phyloP scores from a whole-genome alignment of 345 rosid genomes.

The Cardamine chenopodiifolia region DNA sequence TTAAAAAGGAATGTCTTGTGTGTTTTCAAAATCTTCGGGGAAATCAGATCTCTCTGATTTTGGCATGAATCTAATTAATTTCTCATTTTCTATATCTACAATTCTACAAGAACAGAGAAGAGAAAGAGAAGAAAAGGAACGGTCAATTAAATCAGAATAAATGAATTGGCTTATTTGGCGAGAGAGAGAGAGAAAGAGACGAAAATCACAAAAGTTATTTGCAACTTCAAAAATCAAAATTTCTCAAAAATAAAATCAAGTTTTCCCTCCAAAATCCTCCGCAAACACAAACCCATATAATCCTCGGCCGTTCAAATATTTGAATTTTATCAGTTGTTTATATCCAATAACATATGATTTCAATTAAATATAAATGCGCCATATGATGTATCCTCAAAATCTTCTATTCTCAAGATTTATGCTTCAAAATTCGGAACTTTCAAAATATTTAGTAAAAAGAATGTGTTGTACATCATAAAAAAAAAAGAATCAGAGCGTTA shows the following conservation, averaged over 20 bases:
- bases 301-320: not conserved
- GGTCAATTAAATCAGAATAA: not conserved
- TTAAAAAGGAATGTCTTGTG: no score
- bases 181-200: not conserved
- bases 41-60: conserved; percentile 11
- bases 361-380: not conserved
- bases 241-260: not conserved
- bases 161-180: conserved; percentile 29
- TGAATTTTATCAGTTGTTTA: no score
- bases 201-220: not conserved
- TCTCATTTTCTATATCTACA: not conserved
- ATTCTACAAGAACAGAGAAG: conserved; percentile 11
- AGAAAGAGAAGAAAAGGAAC: not conserved
- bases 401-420: not conserved
- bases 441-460: not conserved
- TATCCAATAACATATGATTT: not conserved
- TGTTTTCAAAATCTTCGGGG: not conserved
- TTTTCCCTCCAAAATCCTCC: conserved; percentile 43
- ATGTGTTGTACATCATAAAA: no score
- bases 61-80: conserved; percentile 1
- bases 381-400: no score
- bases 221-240: conserved; percentile 24
- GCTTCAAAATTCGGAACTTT: not conserved
- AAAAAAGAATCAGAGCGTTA: no score
- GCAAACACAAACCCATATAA: conserved; percentile 7